Evolutionary conservation across 306 rosid species (phyloP).

Genomic region (Arachis stenosperma): DNA sequence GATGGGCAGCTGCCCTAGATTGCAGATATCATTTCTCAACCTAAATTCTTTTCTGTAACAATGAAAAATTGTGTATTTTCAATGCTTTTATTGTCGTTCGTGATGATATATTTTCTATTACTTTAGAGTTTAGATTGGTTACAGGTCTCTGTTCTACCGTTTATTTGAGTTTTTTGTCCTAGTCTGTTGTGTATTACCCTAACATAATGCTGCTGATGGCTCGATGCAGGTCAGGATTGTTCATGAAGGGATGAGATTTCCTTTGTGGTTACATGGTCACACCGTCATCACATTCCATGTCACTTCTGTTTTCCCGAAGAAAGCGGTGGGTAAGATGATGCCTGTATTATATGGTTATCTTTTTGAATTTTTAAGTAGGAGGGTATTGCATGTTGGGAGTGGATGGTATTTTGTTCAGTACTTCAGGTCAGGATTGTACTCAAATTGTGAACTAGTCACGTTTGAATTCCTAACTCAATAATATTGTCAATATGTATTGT

Average conservation of each 20-base stretch:
- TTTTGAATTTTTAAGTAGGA: conserved; percentile 13
- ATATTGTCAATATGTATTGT: conserved; percentile 4
- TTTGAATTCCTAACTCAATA: conserved; percentile 19
- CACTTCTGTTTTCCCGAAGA: conserved; percentile 76
- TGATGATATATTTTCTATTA: neutral
- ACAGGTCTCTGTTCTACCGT: neutral
- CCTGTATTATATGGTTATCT: conserved; percentile 33
- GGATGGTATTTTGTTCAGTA: conserved; percentile 22
- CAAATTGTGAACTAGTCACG: conserved; percentile 23
- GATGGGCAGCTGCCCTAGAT: neutral
- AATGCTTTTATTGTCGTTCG: conserved; percentile 7
- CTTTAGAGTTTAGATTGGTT: neutral
- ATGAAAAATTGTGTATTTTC: neutral
- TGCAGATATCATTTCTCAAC: neutral
- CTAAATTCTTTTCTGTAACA: neutral
- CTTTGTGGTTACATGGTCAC: conserved; percentile 87
- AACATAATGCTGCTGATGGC: conserved; percentile 13
- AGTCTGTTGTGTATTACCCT: conserved; percentile 1
- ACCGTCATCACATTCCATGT: conserved; percentile 73
- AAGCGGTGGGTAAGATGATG: conserved; percentile 89
- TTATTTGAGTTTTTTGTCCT: neutral
- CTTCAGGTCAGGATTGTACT: neutral
- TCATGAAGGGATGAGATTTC: conserved; percentile 89
- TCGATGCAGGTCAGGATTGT: conserved; percentile 76
- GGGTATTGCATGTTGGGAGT: conserved; percentile 26